phyloP scores from a whole-genome alignment of 169 alveolate species.

The Ichthyophthirius multifiliis region DNA sequence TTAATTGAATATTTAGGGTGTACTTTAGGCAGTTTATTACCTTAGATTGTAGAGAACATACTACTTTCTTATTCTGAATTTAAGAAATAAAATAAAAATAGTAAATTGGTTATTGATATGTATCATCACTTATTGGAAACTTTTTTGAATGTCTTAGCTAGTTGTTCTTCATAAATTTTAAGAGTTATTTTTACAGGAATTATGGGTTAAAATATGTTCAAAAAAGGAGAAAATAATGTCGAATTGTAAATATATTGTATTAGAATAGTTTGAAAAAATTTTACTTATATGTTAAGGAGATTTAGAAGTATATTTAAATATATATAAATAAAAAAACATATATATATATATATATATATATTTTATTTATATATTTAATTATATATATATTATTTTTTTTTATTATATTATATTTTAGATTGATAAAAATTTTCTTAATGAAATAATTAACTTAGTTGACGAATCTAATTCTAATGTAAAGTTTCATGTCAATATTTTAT shows the following conservation, averaged over 20 bases:
- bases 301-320: background rate
- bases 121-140: background rate
- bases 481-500: background rate
- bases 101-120: background rate
- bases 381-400: background rate
- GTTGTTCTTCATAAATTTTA: background rate
- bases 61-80: background rate
- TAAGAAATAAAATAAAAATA: background rate
- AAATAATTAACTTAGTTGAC: background rate
- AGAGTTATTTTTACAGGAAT: constrained; percentile 1
- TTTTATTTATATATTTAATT: background rate
- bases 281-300: constrained; percentile 12
- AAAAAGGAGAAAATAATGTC: background rate
- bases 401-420: background rate
- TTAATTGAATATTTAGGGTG: constrained; percentile 18
- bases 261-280: background rate
- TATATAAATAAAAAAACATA: background rate
- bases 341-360: no score
- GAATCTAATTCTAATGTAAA: background rate
- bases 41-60: background rate
- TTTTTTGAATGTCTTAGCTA: constrained; percentile 1
- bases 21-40: background rate
- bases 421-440: background rate
- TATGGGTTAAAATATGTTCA: background rate
- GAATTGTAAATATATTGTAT: background rate